phyloP scores from a whole-genome alignment of 1,284 basidiomycete genomes.

The Trametes versicolor region DNA sequence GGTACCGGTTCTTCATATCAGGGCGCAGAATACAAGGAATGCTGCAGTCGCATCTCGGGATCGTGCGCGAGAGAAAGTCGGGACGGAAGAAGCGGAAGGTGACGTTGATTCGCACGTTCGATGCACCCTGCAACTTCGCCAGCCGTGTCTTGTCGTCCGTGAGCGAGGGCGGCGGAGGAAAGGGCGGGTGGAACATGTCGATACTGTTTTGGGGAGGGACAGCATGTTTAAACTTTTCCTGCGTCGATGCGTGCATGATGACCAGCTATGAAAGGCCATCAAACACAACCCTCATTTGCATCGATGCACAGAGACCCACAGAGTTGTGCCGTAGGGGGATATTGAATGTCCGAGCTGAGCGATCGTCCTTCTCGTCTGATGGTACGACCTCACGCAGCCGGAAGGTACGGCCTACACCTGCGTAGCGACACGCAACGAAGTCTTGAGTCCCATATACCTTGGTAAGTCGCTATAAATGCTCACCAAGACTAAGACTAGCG shows the following conservation, averaged over 20 bases:
- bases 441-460: neutral
- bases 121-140: conserved; percentile 40
- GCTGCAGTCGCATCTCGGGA: conserved; percentile 82
- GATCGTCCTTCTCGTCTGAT: conserved; percentile 59
- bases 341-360: conserved; percentile 82
- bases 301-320: conserved; percentile 47
- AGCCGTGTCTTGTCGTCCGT: conserved; percentile 18
- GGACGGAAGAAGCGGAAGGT: conserved; percentile 90
- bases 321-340: conserved; percentile 88
- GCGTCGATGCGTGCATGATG: conserved; percentile 94
- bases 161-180: conserved; percentile 50
- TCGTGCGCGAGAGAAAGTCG: conserved; percentile 80
- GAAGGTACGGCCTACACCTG: conserved; percentile 63
- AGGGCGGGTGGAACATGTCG: conserved; percentile 78
- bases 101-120: conserved; percentile 86
- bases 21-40: conserved; percentile 81
- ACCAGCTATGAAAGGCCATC: conserved; percentile 58
- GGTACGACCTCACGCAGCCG: conserved; percentile 81
- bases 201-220: conserved; percentile 81
- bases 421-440: neutral
- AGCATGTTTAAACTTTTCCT: conserved; percentile 89
- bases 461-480: conserved; percentile 32
- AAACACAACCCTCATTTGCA: conserved; percentile 1
- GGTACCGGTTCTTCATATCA: conserved; percentile 75
- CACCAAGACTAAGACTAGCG: conserved; percentile 91